Evolutionary conservation across 345 rosid species (phyloP).

Genomic region (Salix dunnii): DNA sequence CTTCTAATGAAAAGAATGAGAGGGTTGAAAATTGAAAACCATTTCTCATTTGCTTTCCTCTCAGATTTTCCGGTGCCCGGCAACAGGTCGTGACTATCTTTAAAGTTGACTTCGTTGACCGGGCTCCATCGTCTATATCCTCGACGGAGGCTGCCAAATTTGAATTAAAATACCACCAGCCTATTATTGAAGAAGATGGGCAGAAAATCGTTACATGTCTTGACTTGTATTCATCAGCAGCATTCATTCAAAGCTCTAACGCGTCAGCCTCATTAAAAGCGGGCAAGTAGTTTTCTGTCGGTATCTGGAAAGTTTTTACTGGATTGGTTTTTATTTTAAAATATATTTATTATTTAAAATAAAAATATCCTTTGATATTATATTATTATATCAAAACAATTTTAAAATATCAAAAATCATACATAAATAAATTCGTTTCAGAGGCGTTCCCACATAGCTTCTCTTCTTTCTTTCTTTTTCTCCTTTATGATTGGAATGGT

Average conservation of each 20-base stretch:
- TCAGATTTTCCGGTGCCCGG: neutral
- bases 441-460: too few species aligned
- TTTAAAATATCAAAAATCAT: too few species aligned
- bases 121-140: too few species aligned
- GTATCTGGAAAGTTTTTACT: neutral
- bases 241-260: neutral
- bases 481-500: too few species aligned
- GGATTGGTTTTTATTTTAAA: neutral
- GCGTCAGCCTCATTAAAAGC: neutral
- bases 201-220: neutral
- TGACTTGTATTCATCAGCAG: neutral
- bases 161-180: too few species aligned
- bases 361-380: too few species aligned
- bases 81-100: neutral
- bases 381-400: too few species aligned
- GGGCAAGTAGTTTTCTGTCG: neutral
- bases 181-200: neutral
- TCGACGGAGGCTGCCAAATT: too few species aligned
- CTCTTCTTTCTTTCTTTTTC: too few species aligned
- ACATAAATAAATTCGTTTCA: too few species aligned
- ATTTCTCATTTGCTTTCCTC: neutral
- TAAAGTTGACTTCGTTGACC: too few species aligned
- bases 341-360: neutral
- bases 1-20: too few species aligned
- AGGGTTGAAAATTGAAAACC: neutral